Percentiles rank a stretch among this genome's conserved stretches.
Evolutionary conservation across 2,329 filamentous ascomycete genomes (phyloP).

Genomic region (Xylaria sp.): DNA sequence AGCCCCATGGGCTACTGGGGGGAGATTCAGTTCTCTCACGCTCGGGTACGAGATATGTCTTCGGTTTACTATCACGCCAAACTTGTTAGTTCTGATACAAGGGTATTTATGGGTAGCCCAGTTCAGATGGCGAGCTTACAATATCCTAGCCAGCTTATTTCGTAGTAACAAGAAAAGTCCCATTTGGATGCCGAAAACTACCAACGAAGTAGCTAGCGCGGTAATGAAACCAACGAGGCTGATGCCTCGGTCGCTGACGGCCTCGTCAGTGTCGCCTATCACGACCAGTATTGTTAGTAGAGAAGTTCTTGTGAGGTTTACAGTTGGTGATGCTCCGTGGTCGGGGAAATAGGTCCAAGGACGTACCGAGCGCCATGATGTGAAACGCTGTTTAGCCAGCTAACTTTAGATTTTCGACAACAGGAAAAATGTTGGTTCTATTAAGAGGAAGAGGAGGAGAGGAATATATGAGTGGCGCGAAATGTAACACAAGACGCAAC

Average conservation of each 20-base stretch:
- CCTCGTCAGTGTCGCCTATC: constrained; percentile 36
- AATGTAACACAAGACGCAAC: constrained; percentile 1
- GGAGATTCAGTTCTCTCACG: constrained; percentile 83
- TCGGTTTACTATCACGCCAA: constrained; percentile 69
- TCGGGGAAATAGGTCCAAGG: background rate
- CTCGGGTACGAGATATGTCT: constrained; percentile 87
- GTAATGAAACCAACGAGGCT: constrained; percentile 69
- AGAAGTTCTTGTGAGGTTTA: background rate
- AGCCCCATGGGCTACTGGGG: constrained; percentile 63
- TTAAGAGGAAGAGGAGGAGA: background rate
- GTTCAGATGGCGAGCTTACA: constrained; percentile 62
- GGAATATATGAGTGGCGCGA: background rate
- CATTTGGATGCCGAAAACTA: constrained; percentile 72
- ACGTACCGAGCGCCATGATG: constrained; percentile 36
- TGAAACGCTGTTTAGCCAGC: constrained; percentile 16
- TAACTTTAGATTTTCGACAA: background rate
- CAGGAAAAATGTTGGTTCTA: background rate
- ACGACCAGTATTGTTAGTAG: constrained; percentile 10
- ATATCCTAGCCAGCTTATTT: constrained; percentile 83
- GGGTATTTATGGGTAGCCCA: background rate
- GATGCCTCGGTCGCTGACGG: constrained; percentile 53
- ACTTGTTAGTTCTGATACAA: constrained; percentile 32
- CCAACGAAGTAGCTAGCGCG: constrained; percentile 69
- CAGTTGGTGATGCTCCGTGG: background rate
- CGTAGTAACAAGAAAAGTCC: constrained; percentile 79